phyloP scores from a whole-genome alignment of 163 green algal genomes.

The Scenedesmus sp. region DNA sequence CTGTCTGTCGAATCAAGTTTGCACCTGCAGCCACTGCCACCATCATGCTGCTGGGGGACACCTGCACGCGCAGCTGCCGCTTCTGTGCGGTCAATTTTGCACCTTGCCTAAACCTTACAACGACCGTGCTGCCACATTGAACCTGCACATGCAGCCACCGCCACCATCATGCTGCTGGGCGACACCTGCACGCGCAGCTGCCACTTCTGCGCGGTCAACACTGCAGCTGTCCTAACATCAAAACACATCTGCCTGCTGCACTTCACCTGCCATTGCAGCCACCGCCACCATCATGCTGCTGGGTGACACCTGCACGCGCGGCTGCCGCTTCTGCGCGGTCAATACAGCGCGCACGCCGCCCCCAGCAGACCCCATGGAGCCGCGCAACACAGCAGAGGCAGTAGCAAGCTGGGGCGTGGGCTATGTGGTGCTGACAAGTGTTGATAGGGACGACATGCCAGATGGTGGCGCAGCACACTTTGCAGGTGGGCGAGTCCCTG shows the following conservation, averaged over 20 bases:
- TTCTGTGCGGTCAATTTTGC: too few relatives aligned
- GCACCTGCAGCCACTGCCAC: slow-evolving; percentile 71
- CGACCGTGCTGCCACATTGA: slow-evolving; percentile 54
- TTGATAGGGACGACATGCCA: slow-evolving; percentile 75
- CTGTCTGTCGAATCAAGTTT: not conserved
- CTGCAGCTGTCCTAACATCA: slow-evolving; percentile 95
- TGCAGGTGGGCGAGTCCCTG: slow-evolving; percentile 32
- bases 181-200: slow-evolving; percentile 97
- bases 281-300: slow-evolving; percentile 99
- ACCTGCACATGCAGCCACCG: slow-evolving; percentile 92
- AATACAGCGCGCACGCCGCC: slow-evolving; percentile 85
- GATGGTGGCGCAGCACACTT: slow-evolving; percentile 87
- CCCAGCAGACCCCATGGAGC: slow-evolving; percentile 76
- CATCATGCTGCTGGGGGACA: slow-evolving; percentile 94
- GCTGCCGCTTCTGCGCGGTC: slow-evolving; percentile 95
- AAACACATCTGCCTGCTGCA: slow-evolving; percentile 96
- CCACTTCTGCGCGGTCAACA: slow-evolving; percentile 96
- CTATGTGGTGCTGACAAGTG: slow-evolving; percentile 95
- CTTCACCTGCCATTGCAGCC: slow-evolving; percentile 79
- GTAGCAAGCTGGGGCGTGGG: slow-evolving; percentile 89
- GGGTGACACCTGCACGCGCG: slow-evolving; percentile 97
- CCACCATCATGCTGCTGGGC: slow-evolving; percentile 99
- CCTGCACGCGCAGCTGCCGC: slow-evolving; percentile 70
- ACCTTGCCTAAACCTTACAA: not conserved
- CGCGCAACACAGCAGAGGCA: slow-evolving; percentile 80